Evolutionary conservation across 352 stramenopile species (phyloP).

Genomic region (Phytophthora pini): DNA sequence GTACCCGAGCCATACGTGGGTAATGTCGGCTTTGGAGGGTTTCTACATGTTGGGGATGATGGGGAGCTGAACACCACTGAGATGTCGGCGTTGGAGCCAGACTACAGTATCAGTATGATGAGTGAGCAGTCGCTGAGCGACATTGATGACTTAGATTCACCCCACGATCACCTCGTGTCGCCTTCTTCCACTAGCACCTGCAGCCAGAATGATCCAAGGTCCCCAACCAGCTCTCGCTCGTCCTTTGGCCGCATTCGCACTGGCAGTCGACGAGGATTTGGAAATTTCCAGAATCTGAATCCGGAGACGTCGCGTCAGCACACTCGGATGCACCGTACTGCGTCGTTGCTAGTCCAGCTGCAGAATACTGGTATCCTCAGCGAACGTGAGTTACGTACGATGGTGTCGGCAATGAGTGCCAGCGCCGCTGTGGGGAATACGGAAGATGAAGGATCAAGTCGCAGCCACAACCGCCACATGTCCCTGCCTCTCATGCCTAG

Average conservation of each 20-base stretch:
- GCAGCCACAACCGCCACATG: slow-evolving; percentile 45
- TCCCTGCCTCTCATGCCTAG: slow-evolving; percentile 67
- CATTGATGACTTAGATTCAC: slow-evolving; percentile 43
- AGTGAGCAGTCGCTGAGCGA: slow-evolving; percentile 56
- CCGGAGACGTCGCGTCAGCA: slow-evolving; percentile 2
- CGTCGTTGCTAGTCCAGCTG: slow-evolving; percentile 26
- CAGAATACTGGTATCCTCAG: slow-evolving; percentile 19
- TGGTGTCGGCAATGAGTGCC: slow-evolving; percentile 39
- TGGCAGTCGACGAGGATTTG: slow-evolving; percentile 18
- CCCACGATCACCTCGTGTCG: slow-evolving; percentile 60
- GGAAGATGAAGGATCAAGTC: slow-evolving; percentile 16
- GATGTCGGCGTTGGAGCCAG: slow-evolving; percentile 26
- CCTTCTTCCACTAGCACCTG: slow-evolving; percentile 64
- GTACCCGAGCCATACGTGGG: slow-evolving; percentile 31
- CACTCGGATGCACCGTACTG: slow-evolving; percentile 16
- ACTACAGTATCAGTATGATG: slow-evolving; percentile 45
- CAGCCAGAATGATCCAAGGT: slow-evolving; percentile 41
- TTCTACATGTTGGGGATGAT: slow-evolving; percentile 32
- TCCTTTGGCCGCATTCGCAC: slow-evolving; percentile 30
- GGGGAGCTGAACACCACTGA: slow-evolving; percentile 15
- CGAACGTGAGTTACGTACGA: slow-evolving; percentile 35
- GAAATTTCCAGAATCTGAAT: slow-evolving; percentile 18
- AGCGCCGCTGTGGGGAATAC: slow-evolving; percentile 5
- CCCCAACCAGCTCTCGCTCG: slow-evolving; percentile 38
- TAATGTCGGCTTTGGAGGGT: slow-evolving; percentile 27